Evolutionary conservation across 2,329 filamentous ascomycete species (phyloP).

Genomic region (Diplodia scrobiculata): DNA sequence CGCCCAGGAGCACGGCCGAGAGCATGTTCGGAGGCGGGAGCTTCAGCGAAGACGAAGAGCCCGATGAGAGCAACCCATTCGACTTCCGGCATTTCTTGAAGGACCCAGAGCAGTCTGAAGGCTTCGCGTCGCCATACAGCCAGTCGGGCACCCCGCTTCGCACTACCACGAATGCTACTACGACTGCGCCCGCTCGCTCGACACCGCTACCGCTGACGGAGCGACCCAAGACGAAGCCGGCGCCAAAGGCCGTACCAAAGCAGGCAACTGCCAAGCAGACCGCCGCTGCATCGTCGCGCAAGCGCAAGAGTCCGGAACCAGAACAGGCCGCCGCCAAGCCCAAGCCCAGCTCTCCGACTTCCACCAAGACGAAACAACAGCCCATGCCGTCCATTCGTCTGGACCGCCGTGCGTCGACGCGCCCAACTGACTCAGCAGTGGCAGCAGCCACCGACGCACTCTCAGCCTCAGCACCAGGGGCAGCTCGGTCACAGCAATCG

Average conservation of each 20-base stretch:
- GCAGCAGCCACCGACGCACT: constrained; percentile 12
- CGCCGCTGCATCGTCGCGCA: constrained; percentile 29
- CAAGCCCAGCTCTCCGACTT: constrained; percentile 33
- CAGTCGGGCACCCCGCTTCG: constrained; percentile 28
- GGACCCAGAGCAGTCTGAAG: constrained; percentile 39
- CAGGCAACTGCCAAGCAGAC: neutral
- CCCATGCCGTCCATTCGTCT: constrained; percentile 38
- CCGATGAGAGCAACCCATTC: constrained; percentile 52
- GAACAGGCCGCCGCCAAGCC: constrained; percentile 20
- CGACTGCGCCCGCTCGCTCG: constrained; percentile 3
- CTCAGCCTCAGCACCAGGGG: neutral
- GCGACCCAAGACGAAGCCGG: constrained; percentile 8
- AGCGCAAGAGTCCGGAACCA: constrained; percentile 37
- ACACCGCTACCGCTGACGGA: constrained; percentile 7
- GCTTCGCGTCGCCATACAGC: constrained; percentile 35
- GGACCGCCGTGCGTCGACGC: constrained; percentile 41
- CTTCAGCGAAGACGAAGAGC: constrained; percentile 38
- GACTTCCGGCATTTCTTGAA: constrained; percentile 54
- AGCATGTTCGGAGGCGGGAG: constrained; percentile 7
- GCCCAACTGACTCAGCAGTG: constrained; percentile 5
- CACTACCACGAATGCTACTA: neutral
- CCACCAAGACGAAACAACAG: constrained; percentile 8
- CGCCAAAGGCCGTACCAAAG: constrained; percentile 4
- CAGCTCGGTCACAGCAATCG: constrained; percentile 30
- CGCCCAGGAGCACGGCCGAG: constrained; percentile 5